Conservation (phyloP, 1,284 basidiomycete genomes). For the Tranzscheliella williamsii region DNA sequence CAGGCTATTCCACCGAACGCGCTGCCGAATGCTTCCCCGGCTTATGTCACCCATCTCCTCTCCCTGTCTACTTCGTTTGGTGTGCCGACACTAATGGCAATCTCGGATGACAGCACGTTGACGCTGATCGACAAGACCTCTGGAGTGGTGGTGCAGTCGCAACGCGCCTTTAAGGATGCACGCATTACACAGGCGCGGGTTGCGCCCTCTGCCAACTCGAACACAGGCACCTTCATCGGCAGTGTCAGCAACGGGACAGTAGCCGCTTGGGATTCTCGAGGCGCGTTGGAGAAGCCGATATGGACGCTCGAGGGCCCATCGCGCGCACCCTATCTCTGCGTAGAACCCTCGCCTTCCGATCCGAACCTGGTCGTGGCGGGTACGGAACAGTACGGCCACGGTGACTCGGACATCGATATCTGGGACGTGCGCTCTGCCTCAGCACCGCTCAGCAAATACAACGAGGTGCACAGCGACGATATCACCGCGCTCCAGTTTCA, state of each 20-base stretch:
- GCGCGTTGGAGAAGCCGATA: slow-evolving; percentile 4
- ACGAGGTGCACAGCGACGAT: slow-evolving; percentile 58
- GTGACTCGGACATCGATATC: slow-evolving; percentile 51
- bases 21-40: slow-evolving; percentile 17
- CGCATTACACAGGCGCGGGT: slow-evolving; percentile 30
- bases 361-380: slow-evolving; percentile 43
- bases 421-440: slow-evolving; percentile 44
- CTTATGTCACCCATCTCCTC: slow-evolving; percentile 45
- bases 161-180: slow-evolving; percentile 15
- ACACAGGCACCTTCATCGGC: slow-evolving; percentile 16
- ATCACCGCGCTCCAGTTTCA: slow-evolving; percentile 52
- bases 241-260: slow-evolving; percentile 28
- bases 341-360: slow-evolving; percentile 28
- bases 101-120: slow-evolving; percentile 35
- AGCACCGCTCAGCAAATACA: slow-evolving; percentile 45
- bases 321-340: slow-evolving; percentile 46
- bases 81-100: slow-evolving; percentile 22
- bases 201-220: background rate
- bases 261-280: slow-evolving; percentile 37
- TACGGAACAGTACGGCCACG: slow-evolving; percentile 49
- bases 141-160: slow-evolving; percentile 19
- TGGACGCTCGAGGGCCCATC: slow-evolving; percentile 24
- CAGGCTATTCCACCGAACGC: slow-evolving; percentile 31
- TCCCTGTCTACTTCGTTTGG: slow-evolving; percentile 31
- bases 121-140: slow-evolving; percentile 42